These are phyloP conservation scores for Alloascoidea africana DNA, from an alignment of 805 yeast species.

Conservation along the genomic window DNA sequence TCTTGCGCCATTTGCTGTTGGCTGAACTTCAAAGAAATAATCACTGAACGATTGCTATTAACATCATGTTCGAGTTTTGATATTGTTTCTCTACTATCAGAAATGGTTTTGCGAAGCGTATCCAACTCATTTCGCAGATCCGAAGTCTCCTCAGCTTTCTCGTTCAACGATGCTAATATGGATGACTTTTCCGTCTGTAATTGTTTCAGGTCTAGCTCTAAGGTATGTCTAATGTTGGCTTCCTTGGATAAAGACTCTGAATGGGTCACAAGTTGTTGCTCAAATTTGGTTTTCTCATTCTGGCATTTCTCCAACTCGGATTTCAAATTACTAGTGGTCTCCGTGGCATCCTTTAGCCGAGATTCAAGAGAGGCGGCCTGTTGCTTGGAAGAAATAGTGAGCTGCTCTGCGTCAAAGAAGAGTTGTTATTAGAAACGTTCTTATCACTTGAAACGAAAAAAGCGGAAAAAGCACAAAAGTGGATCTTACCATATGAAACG, in stretches of 20 bases:
- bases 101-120: constrained; percentile 19
- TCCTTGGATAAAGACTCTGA: not conserved
- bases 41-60: constrained; percentile 18
- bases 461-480: no score
- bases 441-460: no score
- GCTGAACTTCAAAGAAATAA: constrained; percentile 17
- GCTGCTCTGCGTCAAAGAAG: no score
- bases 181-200: constrained; percentile 13
- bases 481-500: constrained; percentile 6
- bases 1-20: constrained; percentile 26
- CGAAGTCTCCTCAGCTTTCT: constrained; percentile 14
- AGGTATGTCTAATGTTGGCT: constrained; percentile 5
- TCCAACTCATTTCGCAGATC: constrained; percentile 23
- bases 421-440: no score
- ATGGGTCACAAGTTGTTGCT: not conserved
- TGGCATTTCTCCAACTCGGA: no score
- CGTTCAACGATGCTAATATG: constrained; percentile 14
- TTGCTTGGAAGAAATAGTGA: no score
- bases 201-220: constrained; percentile 6
- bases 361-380: no score
- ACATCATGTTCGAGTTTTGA: constrained; percentile 22
- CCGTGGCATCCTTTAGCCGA: no score
- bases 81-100: constrained; percentile 23
- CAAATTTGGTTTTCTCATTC: no score
- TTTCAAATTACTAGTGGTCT: no score